These are phyloP conservation scores for Crassisporium funariophilum DNA, from an alignment of 768 basidiomycete species.

Conservation along the genomic window DNA sequence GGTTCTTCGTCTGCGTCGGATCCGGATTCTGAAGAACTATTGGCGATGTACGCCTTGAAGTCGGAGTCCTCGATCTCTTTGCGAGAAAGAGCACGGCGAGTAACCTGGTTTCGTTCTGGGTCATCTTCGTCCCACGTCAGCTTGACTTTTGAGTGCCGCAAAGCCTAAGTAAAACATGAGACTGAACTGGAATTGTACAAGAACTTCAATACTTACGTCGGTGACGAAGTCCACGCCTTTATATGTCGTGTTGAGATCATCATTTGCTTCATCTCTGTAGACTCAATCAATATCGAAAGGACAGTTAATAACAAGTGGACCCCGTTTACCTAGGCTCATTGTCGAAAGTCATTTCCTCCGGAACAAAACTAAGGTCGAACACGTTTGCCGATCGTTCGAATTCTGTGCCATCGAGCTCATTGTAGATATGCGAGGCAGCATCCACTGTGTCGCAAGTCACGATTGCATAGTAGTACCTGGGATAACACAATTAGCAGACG, in stretches of 20 bases:
- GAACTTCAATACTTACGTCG: constrained; percentile 58
- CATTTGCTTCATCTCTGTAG: constrained; percentile 80
- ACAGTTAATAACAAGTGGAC: not conserved
- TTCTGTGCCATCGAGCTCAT: constrained; percentile 92
- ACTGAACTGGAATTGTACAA: not conserved
- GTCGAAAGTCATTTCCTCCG: constrained; percentile 85
- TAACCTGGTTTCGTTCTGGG: constrained; percentile 77
- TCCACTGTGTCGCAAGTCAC: constrained; percentile 82
- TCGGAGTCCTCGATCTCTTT: constrained; percentile 93
- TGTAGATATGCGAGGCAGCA: constrained; percentile 77
- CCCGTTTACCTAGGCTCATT: constrained; percentile 64
- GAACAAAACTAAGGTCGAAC: constrained; percentile 93
- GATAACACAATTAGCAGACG: not conserved
- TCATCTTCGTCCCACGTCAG: constrained; percentile 99
- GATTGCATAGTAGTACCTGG: constrained; percentile 94
- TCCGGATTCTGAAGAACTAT: constrained; percentile 67
- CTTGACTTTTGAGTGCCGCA: constrained; percentile 97
- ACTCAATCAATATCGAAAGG: not conserved
- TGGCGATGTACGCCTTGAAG: constrained; percentile 79
- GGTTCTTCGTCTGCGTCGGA: constrained; percentile 40
- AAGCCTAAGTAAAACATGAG: constrained; percentile 55
- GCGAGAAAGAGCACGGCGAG: constrained; percentile 73
- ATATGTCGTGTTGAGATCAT: constrained; percentile 58
- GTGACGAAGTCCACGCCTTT: constrained; percentile 89
- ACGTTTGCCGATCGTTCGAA: constrained; percentile 96